phyloP scores from a whole-genome alignment of 2,329 filamentous ascomycete species.

The Alternaria dauci region DNA sequence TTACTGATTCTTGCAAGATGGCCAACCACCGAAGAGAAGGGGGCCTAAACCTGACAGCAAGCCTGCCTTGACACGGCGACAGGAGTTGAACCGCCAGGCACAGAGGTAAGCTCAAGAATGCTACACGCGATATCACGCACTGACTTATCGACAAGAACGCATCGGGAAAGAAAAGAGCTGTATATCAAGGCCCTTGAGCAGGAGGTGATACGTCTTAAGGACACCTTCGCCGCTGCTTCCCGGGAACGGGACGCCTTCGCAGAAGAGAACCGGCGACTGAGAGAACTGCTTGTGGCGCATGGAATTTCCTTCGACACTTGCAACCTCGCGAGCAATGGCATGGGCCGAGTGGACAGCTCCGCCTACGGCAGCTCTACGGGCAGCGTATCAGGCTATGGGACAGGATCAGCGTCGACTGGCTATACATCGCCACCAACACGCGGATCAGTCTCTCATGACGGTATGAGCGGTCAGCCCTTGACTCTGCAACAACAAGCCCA shows the following conservation, averaged over 20 bases:
- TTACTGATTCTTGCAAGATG: slow-evolving; percentile 64
- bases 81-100: slow-evolving; percentile 94
- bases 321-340: slow-evolving; percentile 45
- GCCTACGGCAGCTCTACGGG: slow-evolving; percentile 58
- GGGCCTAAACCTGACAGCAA: slow-evolving; percentile 97
- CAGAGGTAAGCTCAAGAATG: slow-evolving; percentile 72
- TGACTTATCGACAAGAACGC: slow-evolving; percentile 69
- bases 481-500: slow-evolving; percentile 30
- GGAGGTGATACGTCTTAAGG: slow-evolving; percentile 87
- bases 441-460: slow-evolving; percentile 42
- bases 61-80: slow-evolving; percentile 87
- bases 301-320: slow-evolving; percentile 65
- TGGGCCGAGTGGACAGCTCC: slow-evolving; percentile 47
- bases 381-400: slow-evolving; percentile 70
- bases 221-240: slow-evolving; percentile 76
- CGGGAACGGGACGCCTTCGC: slow-evolving; percentile 78
- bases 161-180: slow-evolving; percentile 94
- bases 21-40: slow-evolving; percentile 84
- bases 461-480: slow-evolving; percentile 29
- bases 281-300: slow-evolving; percentile 65
- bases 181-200: slow-evolving; percentile 95
- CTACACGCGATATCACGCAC: not conserved
- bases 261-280: slow-evolving; percentile 82
- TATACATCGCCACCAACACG: slow-evolving; percentile 56
- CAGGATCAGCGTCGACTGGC: slow-evolving; percentile 56